These are phyloP conservation scores for Xylaria venustula DNA, from an alignment of 495 filamentous ascomycete species.

Conservation along the genomic window DNA sequence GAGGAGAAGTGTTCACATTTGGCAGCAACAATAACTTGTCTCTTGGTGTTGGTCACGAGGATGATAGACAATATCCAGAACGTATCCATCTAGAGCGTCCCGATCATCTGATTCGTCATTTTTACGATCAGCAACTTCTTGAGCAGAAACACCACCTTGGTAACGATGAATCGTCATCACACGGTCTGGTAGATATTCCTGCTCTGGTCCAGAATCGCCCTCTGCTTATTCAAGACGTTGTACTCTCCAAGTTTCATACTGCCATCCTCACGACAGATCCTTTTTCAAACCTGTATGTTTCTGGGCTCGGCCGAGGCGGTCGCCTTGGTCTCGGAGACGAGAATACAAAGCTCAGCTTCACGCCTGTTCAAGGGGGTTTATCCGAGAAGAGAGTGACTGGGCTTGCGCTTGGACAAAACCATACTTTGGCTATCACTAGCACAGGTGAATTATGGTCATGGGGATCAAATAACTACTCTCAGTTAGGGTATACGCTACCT, in stretches of 20 bases:
- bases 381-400: slow-evolving; percentile 66
- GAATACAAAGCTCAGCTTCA: slow-evolving; percentile 78
- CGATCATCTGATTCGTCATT: slow-evolving; percentile 68
- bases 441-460: slow-evolving; percentile 86
- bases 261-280: slow-evolving; percentile 89
- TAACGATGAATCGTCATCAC: slow-evolving; percentile 26
- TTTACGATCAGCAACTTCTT: slow-evolving; percentile 61
- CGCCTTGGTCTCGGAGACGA: slow-evolving; percentile 89
- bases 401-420: slow-evolving; percentile 85
- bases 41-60: slow-evolving; percentile 86
- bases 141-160: slow-evolving; percentile 16
- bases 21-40: slow-evolving; percentile 95
- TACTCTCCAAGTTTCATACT: slow-evolving; percentile 88
- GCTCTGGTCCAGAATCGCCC: slow-evolving; percentile 65
- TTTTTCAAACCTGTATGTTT: slow-evolving; percentile 87
- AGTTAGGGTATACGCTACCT: slow-evolving; percentile 77
- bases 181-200: slow-evolving; percentile 57
- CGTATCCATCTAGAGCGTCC: slow-evolving; percentile 76
- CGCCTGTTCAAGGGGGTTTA: slow-evolving; percentile 71
- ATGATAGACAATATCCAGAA: slow-evolving; percentile 92
- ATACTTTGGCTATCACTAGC: slow-evolving; percentile 79
- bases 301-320: slow-evolving; percentile 88
- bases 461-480: slow-evolving; percentile 84
- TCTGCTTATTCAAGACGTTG: slow-evolving; percentile 70
- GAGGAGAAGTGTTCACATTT: slow-evolving; percentile 88